Evolutionary conservation across 2,329 filamentous ascomycete species (phyloP).

Genomic region (Hypoxylon sp.): DNA sequence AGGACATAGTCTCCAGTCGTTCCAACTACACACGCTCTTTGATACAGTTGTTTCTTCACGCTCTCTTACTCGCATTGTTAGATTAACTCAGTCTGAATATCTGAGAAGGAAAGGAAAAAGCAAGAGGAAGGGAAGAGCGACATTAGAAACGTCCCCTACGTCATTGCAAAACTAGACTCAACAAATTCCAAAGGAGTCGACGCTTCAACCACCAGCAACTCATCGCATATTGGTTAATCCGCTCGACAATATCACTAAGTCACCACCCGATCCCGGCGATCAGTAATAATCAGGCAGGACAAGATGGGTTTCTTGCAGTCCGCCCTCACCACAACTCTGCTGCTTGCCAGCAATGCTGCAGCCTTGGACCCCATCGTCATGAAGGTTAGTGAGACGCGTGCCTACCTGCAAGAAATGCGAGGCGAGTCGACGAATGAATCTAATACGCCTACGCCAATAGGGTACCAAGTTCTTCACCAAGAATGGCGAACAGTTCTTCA

Average conservation of each 20-base stretch:
- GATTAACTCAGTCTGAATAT: conserved; percentile 9
- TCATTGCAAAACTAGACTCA: conserved; percentile 13
- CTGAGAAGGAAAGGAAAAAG: conserved; percentile 17
- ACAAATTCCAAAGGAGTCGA: background rate
- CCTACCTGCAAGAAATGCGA: no score
- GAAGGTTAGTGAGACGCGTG: conserved; percentile 48
- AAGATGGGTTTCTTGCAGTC: conserved; percentile 53
- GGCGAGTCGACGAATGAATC: background rate
- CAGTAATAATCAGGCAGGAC: conserved; percentile 33
- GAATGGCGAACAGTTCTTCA: conserved; percentile 68
- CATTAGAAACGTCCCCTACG: conserved; percentile 12
- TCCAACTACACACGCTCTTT: conserved; percentile 51
- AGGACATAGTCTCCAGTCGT: conserved; percentile 40
- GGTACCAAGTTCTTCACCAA: conserved; percentile 77
- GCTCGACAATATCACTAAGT: background rate
- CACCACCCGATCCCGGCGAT: conserved; percentile 27
- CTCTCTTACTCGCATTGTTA: conserved; percentile 34
- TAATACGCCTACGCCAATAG: conserved; percentile 37
- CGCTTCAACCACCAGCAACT: background rate
- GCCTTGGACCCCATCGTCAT: conserved; percentile 54
- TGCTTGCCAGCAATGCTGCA: conserved; percentile 49
- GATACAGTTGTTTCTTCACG: conserved; percentile 34
- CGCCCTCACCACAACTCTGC: conserved; percentile 50
- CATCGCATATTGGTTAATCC: background rate
- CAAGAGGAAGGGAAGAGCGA: conserved; percentile 9